Conservation (phyloP, 768 basidiomycete genomes). For the Omphalotus guepiniiformis region DNA sequence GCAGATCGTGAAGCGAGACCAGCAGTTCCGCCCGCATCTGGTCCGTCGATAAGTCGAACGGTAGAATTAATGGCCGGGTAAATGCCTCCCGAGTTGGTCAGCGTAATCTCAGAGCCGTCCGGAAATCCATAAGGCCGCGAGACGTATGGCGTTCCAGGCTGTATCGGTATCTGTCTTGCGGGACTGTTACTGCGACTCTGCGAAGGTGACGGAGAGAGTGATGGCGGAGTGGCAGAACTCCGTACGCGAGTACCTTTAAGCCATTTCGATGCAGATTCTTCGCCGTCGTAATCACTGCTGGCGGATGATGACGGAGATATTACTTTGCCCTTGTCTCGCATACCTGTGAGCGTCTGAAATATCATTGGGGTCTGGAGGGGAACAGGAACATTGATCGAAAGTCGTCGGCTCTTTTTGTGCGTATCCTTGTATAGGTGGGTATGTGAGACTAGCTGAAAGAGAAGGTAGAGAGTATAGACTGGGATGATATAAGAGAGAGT, state of each 20-base stretch:
- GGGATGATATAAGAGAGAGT: not conserved
- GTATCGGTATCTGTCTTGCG: not conserved
- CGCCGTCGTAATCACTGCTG: not conserved
- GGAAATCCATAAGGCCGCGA: not conserved
- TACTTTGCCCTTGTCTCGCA: conserved; percentile 17
- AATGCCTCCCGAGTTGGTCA: not conserved
- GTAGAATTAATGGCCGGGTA: conserved; percentile 12
- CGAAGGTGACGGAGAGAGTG: not conserved
- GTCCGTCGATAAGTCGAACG: conserved; percentile 22
- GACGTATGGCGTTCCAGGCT: conserved; percentile 7
- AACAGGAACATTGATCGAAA: conserved; percentile 28
- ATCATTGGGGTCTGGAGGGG: conserved; percentile 18
- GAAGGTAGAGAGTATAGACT: conserved; percentile 70
- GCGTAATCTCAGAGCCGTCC: conserved; percentile 8
- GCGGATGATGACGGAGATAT: conserved; percentile 13
- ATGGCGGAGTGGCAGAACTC: not conserved
- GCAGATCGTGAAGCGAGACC: not conserved
- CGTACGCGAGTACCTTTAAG: conserved; percentile 2
- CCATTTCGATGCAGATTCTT: conserved; percentile 1
- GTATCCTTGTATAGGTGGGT: conserved; percentile 59
- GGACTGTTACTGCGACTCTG: not conserved
- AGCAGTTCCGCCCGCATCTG: not conserved
- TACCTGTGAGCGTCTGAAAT: conserved; percentile 22
- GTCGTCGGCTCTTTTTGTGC: conserved; percentile 37
- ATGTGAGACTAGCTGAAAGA: conserved; percentile 82